These are phyloP conservation scores for Lasiodiplodia gonubiensis DNA, from an alignment of 2,329 filamentous ascomycete species.

Conservation along the genomic window DNA sequence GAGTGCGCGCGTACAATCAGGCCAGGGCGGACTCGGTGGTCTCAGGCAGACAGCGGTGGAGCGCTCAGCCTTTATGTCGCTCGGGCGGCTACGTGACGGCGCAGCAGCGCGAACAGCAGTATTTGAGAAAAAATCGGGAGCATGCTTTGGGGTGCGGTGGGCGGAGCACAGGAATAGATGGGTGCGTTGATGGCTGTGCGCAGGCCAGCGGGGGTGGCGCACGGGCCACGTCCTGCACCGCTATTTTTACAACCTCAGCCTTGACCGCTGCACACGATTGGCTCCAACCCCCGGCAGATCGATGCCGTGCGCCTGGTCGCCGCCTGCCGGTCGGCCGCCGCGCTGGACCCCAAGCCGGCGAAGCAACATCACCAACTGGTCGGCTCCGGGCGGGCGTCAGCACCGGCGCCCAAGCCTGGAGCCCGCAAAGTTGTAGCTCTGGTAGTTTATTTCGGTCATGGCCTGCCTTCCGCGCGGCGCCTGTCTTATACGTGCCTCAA, in stretches of 20 bases:
- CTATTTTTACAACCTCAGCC: constrained; percentile 26
- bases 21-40: not conserved
- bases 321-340: not conserved
- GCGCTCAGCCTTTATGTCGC: not conserved
- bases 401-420: not conserved
- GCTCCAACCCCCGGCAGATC: constrained; percentile 11
- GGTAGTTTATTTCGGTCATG: constrained; percentile 14
- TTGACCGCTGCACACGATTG: constrained; percentile 1
- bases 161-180: constrained; percentile 11
- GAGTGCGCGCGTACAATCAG: not conserved
- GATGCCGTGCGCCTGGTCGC: constrained; percentile 21
- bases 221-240: not conserved
- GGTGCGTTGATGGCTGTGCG: not conserved
- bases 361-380: constrained; percentile 17
- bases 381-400: constrained; percentile 17
- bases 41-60: not conserved
- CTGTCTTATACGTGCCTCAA: constrained; percentile 12
- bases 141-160: not conserved
- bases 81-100: not conserved
- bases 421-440: not conserved
- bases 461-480: not conserved
- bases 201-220: not conserved
- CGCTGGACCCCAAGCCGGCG: constrained; percentile 7
- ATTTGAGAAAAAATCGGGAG: not conserved
- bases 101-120: not conserved